phyloP scores from a whole-genome alignment of 2,329 filamentous ascomycete genomes.

The Fusarium camptoceras region DNA sequence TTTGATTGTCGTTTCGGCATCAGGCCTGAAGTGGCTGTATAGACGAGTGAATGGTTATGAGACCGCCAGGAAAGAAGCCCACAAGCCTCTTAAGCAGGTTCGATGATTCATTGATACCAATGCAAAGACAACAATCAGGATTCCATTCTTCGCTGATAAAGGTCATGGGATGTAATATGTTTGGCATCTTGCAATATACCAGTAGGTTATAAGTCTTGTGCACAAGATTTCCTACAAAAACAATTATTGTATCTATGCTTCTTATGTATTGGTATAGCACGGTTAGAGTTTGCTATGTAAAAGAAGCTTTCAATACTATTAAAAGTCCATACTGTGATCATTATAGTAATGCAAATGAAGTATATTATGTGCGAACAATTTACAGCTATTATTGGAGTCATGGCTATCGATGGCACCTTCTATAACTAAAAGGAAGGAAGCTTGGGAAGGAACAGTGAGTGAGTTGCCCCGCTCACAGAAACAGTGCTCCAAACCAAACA shows the following conservation, averaged over 20 bases:
- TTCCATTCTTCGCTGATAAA: not conserved
- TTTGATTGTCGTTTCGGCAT: conserved; percentile 78
- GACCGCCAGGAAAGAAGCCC: conserved; percentile 46
- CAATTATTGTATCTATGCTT: not conserved
- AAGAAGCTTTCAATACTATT: not conserved
- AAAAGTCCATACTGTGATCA: not conserved
- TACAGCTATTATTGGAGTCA: not conserved
- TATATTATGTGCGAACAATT: not conserved
- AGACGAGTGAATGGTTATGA: conserved; percentile 71
- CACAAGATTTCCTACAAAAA: not conserved
- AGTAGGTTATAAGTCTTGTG: not conserved
- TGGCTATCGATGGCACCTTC: not conserved
- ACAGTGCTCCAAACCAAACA: conserved; percentile 10
- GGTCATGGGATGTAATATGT: not conserved
- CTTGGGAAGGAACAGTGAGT: conserved; percentile 1
- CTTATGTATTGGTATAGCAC: not conserved
- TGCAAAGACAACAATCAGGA: not conserved
- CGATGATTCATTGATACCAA: conserved; percentile 31
- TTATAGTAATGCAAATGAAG: not conserved
- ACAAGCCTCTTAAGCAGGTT: conserved; percentile 50
- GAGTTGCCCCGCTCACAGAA: conserved; percentile 29
- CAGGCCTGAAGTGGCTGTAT: conserved; percentile 77
- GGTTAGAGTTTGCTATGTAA: not conserved
- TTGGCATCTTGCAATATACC: not conserved
- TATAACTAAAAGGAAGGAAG: not conserved